Evolutionary conservation across 768 basidiomycete genomes (phyloP), one percentile per base, ranked within the genome.

Genomic region (Boletus subparvulus): DNA sequence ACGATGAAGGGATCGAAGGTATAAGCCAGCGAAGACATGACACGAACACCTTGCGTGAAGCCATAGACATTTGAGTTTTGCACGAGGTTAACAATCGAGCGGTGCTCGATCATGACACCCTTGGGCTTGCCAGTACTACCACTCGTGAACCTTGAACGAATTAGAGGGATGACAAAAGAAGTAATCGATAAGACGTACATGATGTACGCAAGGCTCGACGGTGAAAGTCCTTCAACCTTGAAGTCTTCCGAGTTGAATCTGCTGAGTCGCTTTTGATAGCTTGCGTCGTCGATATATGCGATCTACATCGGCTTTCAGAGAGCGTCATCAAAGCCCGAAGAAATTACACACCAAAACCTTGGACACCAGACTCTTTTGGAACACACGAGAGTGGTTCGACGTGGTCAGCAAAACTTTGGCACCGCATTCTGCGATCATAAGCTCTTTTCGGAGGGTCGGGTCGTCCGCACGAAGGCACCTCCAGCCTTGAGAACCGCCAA

Each of bases 401-500:
- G 64, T 68, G 26, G 69, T 70, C 37, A 71, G 33, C 36, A 71
- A 52, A 8, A 72, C 56, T 37, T 61, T 68, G 9, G 70, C 68
- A 54, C 61, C 58, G 32, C 65, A 67, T 16, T 69, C 69, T 6
- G 56, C 50, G 24, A 71, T 54, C 40, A 72, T 65, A 1, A 72
- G 52, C 30, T 73, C 68, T 48, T 65, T 69, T 47, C 72, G 60
- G 19, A 66, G 54, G 4, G 60, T 63, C 26, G 72, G 72, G 59
- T 72, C 63, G 12, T 73, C 72, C 6, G 65, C n/a, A 65, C 63
- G 4, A 65, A 65, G 2, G 52, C 47, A 9, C 63, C 69, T 41
- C 72, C 72, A 13, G 72, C 67, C 52, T 73, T 73, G 52, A 73
- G 64, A 39, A 73, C 68, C 1, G 72, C 69, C 45, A 73, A 55